A percentile compares a stretch with the other conserved stretches of the same genome.
These are phyloP conservation scores for Leptographium galeiforme DNA, from an alignment of 2,329 filamentous ascomycete species.

Conservation along the genomic window DNA sequence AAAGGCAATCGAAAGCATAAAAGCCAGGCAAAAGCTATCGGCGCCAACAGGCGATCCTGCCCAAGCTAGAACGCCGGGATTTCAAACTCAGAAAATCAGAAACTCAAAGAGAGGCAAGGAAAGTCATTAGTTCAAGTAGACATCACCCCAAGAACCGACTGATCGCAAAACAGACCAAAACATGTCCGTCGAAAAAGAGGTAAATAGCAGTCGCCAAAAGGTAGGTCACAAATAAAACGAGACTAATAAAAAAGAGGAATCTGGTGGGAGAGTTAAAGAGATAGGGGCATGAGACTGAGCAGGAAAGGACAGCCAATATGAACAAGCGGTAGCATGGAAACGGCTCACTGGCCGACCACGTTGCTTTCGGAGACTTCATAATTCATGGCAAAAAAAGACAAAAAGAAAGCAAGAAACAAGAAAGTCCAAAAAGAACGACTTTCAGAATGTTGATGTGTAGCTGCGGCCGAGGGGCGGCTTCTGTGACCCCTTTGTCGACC, in stretches of 20 bases:
- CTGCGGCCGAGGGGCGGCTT: constrained; percentile 26
- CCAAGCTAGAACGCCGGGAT: neutral
- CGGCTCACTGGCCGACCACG: neutral
- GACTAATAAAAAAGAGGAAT: neutral
- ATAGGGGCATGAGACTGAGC: neutral
- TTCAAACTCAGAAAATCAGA: neutral
- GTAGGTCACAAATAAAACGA: neutral
- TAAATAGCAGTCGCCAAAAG: neutral
- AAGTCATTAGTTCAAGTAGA: neutral
- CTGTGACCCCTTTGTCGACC: constrained; percentile 8
- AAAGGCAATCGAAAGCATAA: neutral
- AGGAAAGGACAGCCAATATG: neutral
- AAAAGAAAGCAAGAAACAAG: constrained; percentile 1
- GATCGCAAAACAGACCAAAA: neutral
- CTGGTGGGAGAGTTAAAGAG: neutral
- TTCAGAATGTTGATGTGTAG: constrained; percentile 22
- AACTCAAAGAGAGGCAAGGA: neutral
- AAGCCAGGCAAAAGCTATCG: neutral
- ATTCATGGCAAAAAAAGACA: constrained; percentile 9
- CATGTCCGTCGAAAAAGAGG: neutral
- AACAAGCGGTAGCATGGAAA: neutral
- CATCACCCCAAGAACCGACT: neutral
- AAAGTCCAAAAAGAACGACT: neutral
- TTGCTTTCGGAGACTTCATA: constrained; percentile 12
- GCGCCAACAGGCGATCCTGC: neutral